Base-by-base conservation (phyloP, 352 stramenopile species). In the Phytophthora pinifolia region DNA sequence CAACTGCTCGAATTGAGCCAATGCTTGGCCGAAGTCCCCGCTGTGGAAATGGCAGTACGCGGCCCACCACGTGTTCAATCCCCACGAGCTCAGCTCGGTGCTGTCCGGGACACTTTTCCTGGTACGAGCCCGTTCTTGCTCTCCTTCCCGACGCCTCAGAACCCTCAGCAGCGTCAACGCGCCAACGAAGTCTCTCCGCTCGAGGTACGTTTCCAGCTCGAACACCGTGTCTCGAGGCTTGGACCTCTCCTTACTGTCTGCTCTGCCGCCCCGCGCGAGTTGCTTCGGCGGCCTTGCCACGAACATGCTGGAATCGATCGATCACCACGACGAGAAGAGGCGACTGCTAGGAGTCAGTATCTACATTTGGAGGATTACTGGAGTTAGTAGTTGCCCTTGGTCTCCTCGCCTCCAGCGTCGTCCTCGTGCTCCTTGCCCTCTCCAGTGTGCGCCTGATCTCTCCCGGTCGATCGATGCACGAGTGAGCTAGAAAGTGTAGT, bases 1-100 rank as follows among this genome's bases (percentile, higher is more conserved):
- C 1, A 89, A 58, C 32, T 82, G 64, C 9, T 88, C 70, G 45
- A 86, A 86, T 34, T 70, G 67, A 9, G 29, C 43, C 5, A 88
- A 47, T 1, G 82, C 79, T 5, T 57, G 42, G 18, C 48, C 35
- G 33, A 81, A 84, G 30, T 86, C 57, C 20, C 77, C 71, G 22
- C 45, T 57, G 22, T 92, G 71, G 47, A 86, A 92, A 48, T 85
- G 67, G 35, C 78, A 89, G 59, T 89, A 92, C 34, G 79, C 79
- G 12, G 60, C 42, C 82, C 82, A 92, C 72, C 79, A 88, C 18
- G 76, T 83, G 31, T 71, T 80, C 22, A 61, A 29, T 4, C 45
- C 44, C 65, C 52, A 69, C 3, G 51, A 53, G 2, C 36, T 18
- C 9, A 64, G 42, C 13, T 52, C 35, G 2, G 15, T 39, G 12